These are phyloP conservation scores for Geum urbanum DNA, from an alignment of 306 rosid species.

Conservation along the genomic window DNA sequence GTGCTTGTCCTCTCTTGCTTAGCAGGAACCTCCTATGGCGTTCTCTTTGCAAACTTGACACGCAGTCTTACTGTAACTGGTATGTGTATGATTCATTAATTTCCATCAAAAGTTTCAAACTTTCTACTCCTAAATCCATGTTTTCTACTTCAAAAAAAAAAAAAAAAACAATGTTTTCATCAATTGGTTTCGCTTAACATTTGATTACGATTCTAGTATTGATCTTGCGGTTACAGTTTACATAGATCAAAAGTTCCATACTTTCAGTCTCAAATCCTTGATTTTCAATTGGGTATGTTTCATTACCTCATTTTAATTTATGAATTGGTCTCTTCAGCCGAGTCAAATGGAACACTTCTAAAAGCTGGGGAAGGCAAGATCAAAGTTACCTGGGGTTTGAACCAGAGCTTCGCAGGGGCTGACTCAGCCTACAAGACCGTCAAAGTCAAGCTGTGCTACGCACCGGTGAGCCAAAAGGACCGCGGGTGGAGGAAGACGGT, in stretches of 20 bases:
- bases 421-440: slow-evolving; percentile 65
- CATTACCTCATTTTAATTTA: not conserved
- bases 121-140: not conserved
- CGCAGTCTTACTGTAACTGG: slow-evolving; percentile 60
- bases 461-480: slow-evolving; percentile 72
- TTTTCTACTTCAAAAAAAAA: too few relatives aligned
- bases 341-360: not conserved
- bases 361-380: slow-evolving; percentile 60
- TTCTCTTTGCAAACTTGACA: slow-evolving; percentile 52
- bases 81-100: slow-evolving; percentile 14
- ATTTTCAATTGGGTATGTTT: not conserved
- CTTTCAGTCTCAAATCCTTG: not conserved
- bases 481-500: slow-evolving; percentile 88
- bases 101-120: not conserved
- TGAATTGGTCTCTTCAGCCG: slow-evolving; percentile 42
- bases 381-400: slow-evolving; percentile 56
- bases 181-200: not conserved
- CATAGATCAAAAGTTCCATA: not conserved
- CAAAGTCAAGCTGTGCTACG: slow-evolving; percentile 67
- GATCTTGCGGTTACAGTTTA: not conserved
- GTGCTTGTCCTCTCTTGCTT: slow-evolving; percentile 51
- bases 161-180: too few relatives aligned
- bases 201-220: not conserved
- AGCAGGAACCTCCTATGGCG: slow-evolving; percentile 44
- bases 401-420: slow-evolving; percentile 44